A percentile compares a stretch with the other conserved stretches of the same genome.
phyloP scores from a whole-genome alignment of 2,329 filamentous ascomycete genomes.

The Alternaria atra region DNA sequence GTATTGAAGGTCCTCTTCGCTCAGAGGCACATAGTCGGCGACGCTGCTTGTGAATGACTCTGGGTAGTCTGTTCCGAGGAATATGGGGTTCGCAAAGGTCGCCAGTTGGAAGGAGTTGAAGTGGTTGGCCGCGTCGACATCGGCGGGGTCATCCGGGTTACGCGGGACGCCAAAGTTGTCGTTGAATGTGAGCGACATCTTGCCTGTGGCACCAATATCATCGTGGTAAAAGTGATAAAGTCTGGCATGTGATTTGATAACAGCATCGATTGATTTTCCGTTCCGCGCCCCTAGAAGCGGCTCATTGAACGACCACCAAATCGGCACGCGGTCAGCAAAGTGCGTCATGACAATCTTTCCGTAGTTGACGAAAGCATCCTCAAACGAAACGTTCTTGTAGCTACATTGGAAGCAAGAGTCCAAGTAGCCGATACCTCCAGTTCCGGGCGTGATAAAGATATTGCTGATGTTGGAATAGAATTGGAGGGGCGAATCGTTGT shows the following conservation, averaged over 20 bases:
- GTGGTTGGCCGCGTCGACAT: slow-evolving; percentile 58
- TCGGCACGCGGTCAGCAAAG: slow-evolving; percentile 61
- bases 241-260: slow-evolving; percentile 58
- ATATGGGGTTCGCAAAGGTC: slow-evolving; percentile 64
- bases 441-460: slow-evolving; percentile 28
- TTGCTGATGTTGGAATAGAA: slow-evolving; percentile 52
- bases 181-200: slow-evolving; percentile 61
- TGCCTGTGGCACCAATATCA: slow-evolving; percentile 61
- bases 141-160: slow-evolving; percentile 50
- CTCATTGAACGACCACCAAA: slow-evolving; percentile 66
- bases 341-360: slow-evolving; percentile 62
- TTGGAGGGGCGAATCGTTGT: slow-evolving; percentile 60
- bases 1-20: slow-evolving; percentile 55
- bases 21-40: slow-evolving; percentile 57
- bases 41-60: slow-evolving; percentile 53
- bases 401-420: slow-evolving; percentile 50
- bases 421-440: slow-evolving; percentile 40
- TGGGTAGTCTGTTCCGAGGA: slow-evolving; percentile 62
- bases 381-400: slow-evolving; percentile 57
- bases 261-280: slow-evolving; percentile 49
- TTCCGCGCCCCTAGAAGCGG: slow-evolving; percentile 56
- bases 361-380: slow-evolving; percentile 63
- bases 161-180: slow-evolving; percentile 51
- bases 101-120: slow-evolving; percentile 56
- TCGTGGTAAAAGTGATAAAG: slow-evolving; percentile 65